A percentile compares a stretch with the other conserved stretches of the same genome.
phyloP scores from a whole-genome alignment of 306 rosid genomes.

The Ormosia emarginata region DNA sequence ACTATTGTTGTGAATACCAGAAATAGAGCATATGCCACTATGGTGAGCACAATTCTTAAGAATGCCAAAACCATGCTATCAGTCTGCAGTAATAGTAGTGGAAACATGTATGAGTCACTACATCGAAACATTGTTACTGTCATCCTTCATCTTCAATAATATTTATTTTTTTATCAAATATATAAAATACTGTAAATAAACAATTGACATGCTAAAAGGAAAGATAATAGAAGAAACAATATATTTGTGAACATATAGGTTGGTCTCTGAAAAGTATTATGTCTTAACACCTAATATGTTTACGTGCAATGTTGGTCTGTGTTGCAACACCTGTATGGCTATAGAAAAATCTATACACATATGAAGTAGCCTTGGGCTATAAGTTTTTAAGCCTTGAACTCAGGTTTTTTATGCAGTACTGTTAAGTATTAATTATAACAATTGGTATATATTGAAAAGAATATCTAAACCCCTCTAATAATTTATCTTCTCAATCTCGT shows the following conservation, averaged over 20 bases:
- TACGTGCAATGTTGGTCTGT: background rate
- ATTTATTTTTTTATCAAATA: background rate
- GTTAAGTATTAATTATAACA: background rate
- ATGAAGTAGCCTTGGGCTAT: background rate
- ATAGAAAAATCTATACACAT: background rate
- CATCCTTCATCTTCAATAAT: background rate
- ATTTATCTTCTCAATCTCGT: background rate
- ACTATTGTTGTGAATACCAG: no score
- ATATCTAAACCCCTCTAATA: background rate
- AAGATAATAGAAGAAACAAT: background rate
- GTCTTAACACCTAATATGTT: constrained; percentile 1
- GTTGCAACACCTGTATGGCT: background rate
- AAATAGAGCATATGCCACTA: no score
- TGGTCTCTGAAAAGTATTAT: background rate
- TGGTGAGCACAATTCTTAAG: background rate
- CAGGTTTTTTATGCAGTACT: background rate
- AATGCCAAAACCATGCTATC: background rate
- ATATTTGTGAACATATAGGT: background rate
- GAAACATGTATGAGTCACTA: background rate
- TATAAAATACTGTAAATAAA: background rate
- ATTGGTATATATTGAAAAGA: background rate
- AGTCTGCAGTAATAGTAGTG: background rate
- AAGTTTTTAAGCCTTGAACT: background rate
- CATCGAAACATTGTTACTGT: background rate
- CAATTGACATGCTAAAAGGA: background rate